These are phyloP conservation scores for Backusella parvicylindrica DNA, from an alignment of 192 early-diverging fungal genomes.

Conservation along the genomic window DNA sequence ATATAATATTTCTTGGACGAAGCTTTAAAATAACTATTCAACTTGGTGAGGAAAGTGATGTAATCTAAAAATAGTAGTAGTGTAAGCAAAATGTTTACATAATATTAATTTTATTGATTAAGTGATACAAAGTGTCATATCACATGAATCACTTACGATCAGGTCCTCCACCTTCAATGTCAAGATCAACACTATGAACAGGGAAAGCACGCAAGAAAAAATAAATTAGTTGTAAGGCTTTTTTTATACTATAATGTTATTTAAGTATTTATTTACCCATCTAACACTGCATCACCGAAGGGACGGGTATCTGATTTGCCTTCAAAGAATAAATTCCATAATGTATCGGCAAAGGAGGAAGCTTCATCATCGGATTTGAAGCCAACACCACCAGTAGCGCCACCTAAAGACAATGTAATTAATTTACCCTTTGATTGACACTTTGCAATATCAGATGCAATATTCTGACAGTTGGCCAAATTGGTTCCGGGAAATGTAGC, in stretches of 20 bases:
- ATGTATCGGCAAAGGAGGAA: constrained; percentile 45
- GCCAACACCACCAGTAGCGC: constrained; percentile 57
- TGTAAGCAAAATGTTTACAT: not conserved
- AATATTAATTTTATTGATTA: not conserved
- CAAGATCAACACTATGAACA: constrained; percentile 50
- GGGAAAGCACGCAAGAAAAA: not conserved
- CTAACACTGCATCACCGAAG: constrained; percentile 58
- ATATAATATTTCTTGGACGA: constrained; percentile 54
- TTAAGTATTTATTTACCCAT: constrained; percentile 35
- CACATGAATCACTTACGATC: constrained; percentile 18
- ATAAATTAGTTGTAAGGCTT: not conserved
- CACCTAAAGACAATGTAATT: constrained; percentile 63
- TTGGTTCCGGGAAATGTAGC: constrained; percentile 47
- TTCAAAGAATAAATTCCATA: constrained; percentile 60
- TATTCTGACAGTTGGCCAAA: constrained; percentile 52
- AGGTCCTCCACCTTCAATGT: constrained; percentile 57
- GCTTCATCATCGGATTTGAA: constrained; percentile 42
- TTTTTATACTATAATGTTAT: not conserved
- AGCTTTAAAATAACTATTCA: constrained; percentile 43
- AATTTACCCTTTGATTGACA: constrained; percentile 65
- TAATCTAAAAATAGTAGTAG: constrained; percentile 35
- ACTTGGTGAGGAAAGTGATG: constrained; percentile 44
- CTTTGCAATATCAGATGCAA: constrained; percentile 58
- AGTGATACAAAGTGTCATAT: not conserved
- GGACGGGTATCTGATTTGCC: constrained; percentile 53